A percentile compares a stretch with the other conserved stretches of the same genome.
Conservation (phyloP, 2,329 filamentous ascomycete genomes). For the Chaetothyriales sp. region DNA sequence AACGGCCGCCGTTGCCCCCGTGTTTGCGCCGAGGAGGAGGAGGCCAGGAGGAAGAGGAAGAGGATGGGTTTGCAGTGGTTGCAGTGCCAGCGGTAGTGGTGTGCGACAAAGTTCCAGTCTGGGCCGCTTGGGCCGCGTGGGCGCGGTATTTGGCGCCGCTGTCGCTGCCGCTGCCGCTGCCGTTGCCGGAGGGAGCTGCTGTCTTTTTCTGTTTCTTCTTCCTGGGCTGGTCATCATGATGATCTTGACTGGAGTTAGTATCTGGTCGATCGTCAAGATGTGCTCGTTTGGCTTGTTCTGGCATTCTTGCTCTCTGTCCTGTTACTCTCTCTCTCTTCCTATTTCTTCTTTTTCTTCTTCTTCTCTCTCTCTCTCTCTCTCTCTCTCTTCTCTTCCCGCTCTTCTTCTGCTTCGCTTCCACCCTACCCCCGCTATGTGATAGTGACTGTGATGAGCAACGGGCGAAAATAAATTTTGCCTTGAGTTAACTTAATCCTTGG, state of each 20-base stretch:
- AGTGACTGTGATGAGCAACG: no score
- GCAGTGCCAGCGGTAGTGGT: not conserved
- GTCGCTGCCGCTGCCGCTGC: no score
- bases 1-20: not conserved
- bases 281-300: not conserved
- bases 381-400: no score
- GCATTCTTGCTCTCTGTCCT: not conserved
- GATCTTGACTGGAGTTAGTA: not conserved
- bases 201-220: not conserved
- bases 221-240: not conserved
- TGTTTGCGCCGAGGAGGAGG: not conserved
- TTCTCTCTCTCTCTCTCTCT: no score
- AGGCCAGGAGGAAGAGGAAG: not conserved
- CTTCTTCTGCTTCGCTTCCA: no score
- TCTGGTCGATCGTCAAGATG: not conserved
- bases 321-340: no score
- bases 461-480: no score
- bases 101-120: not conserved
- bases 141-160: not conserved
- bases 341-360: no score
- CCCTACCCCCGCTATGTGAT: no score
- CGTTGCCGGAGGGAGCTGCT: not conserved
- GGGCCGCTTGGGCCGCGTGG: not conserved
- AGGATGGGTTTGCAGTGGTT: not conserved
- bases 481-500: no score